Evolutionary conservation across 2,329 filamentous ascomycete species (phyloP), one percentile per base, ranked within the genome.

Genomic region (Fonsecaea erecta): DNA sequence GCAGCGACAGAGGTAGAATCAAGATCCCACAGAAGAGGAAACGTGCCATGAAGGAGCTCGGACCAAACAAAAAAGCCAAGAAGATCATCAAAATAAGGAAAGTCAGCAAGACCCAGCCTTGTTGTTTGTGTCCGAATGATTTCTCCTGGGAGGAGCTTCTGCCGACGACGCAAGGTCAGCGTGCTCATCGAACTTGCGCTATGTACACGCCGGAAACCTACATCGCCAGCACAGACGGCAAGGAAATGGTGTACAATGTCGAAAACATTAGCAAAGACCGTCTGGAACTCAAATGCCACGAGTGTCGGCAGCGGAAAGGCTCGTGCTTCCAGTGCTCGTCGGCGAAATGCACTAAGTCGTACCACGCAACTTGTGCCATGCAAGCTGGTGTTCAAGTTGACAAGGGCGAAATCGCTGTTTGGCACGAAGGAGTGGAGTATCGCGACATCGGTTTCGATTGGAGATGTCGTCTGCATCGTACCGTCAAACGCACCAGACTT

Each of bases 241-340:
- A 85, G 55, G 92, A 97, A 67, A 85, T 87, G 9, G 85, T 97
- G 26, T 90, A 86, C 70, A 94, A 96, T 71, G 86, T 93, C 57
- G 85, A 86, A n/a, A 86, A 87, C 66, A 93, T 98, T 70, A 88
- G 91, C 74, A 94, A 95, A 76, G 92, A 91, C 62, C 90, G 94
- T 21, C 81, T 96, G 71, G 93, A 96, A 28, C 88, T 98, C 71
- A 97, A 96, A 77, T 99, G 95, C 77, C 88, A 96, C 67, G 97
- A 92, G 79, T 99, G 95, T 75, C 91, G 93, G 35, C 96, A 93
- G 34, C 96, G 95, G 77, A 91, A 90, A 63, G 95, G 95, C n/a
- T 92, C 92, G 16, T 97, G 94, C 79, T 96, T 99, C 80, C 94
- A 98, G 77, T 99, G 95, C 78, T 96, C 92, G 0, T 90, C 92